Evolutionary conservation across 1,284 basidiomycete genomes (phyloP), one percentile per base, ranked within the genome.

Genomic region (Boletus subluridellus): DNA sequence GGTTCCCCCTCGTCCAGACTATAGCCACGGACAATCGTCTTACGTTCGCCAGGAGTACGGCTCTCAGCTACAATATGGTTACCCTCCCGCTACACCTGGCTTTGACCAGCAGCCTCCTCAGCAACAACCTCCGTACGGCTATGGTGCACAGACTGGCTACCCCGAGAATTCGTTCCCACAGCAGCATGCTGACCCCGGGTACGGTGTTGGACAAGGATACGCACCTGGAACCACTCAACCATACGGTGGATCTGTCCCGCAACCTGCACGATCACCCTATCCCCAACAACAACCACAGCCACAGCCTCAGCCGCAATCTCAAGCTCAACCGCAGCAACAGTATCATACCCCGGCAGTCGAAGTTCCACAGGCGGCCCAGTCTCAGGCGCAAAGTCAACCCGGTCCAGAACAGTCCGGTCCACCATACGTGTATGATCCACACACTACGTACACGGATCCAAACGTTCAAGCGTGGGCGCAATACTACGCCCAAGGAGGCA

Each of bases 401-500:
- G 55, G 42, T 24, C 35, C 60, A 24, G 69, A 63, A 24, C 61
- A 67, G 35, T 53, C 66, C 5, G 84, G 83, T 9, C 88, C 89
- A 21, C 90, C 89, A 7, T 92, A 85, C 67, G 75, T 81, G 5
- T 92, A 80, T 69, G 82, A 90, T 63, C 87, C 89, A 4, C 80
- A 78, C 42, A 75, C 75, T 34, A 82, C 80, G 17, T 91, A 91
- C 64, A 69, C 82, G 5, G 89, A 91, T 66, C 80, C 83, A 39
- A 89, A 89, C 63, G 88, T 85, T 9, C 87, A 90, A 65, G 87
- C 87, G 0, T 92, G 89, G 90, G 90, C 89, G 5, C 81, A 84
- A 63, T 92, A 91, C 69, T 91, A 91, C 66, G 83, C 84, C 0
- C 82, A 86, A 57, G 89, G 89, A 30, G 89, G 89, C 4, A 82